phyloP scores from a whole-genome alignment of 164 flowering plant species.

The Magnolia sinica region DNA sequence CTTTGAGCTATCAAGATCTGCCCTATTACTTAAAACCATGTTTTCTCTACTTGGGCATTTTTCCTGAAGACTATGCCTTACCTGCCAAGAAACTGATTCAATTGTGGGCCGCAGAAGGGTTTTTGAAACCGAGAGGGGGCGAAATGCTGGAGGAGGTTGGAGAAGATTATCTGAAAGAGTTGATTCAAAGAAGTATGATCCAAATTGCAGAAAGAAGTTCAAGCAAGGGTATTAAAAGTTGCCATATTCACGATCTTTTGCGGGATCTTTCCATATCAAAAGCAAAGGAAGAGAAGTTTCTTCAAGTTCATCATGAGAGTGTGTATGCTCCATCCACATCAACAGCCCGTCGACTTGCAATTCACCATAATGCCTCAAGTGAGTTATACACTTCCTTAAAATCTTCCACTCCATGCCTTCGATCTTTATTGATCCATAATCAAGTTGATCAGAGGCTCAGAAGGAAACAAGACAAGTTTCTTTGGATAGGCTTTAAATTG shows the following conservation, averaged over 20 bases:
- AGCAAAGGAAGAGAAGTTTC: background rate
- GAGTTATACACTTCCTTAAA: too few species aligned
- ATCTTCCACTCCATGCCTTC: too few species aligned
- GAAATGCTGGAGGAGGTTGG: background rate
- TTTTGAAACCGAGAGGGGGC: background rate
- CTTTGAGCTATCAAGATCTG: constrained; percentile 11
- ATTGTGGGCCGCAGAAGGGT: background rate
- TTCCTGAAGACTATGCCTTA: background rate
- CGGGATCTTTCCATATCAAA: background rate
- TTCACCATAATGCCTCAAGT: background rate
- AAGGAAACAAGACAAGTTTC: background rate
- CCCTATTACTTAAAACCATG: background rate
- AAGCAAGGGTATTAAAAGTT: background rate
- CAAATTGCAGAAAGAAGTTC: background rate
- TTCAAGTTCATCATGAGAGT: background rate
- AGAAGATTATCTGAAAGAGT: background rate
- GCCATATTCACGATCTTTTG: background rate
- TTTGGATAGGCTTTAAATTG: background rate
- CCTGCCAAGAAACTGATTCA: background rate
- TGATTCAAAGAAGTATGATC: background rate
- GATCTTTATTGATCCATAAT: too few species aligned
- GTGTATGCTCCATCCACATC: background rate
- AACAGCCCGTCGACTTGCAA: background rate
- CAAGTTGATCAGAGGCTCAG: too few species aligned
- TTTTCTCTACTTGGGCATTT: background rate